Percentiles rank a stretch among this genome's conserved stretches.
Evolutionary conservation across 2,329 filamentous ascomycete species (phyloP).

Genomic region (Colletotrichum neosansevieriae): DNA sequence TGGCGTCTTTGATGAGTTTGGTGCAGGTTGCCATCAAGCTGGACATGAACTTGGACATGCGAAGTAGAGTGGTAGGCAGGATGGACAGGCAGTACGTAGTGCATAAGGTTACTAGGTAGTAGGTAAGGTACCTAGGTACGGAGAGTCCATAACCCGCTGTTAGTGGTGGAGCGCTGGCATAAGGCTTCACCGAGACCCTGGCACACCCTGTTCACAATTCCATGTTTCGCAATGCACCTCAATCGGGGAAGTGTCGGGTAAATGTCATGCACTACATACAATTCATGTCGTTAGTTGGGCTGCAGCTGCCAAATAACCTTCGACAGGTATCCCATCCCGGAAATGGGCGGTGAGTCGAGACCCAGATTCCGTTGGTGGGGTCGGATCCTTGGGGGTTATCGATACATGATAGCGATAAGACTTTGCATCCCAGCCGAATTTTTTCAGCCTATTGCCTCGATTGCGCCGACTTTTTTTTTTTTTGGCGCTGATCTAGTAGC

Average conservation of each 20-base stretch:
- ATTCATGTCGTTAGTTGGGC: constrained; percentile 10
- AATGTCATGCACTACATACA: constrained; percentile 20
- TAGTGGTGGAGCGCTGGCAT: constrained; percentile 40
- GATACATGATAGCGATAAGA: constrained; percentile 40
- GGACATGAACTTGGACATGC: constrained; percentile 30
- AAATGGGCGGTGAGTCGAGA: constrained; percentile 13
- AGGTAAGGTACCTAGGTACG: constrained; percentile 28
- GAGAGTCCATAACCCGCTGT: constrained; percentile 33
- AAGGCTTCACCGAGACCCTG: constrained; percentile 35
- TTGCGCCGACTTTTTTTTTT: constrained; percentile 11
- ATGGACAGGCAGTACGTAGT: constrained; percentile 15
- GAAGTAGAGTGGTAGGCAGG: neutral
- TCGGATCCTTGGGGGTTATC: constrained; percentile 30
- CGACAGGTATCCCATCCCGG: constrained; percentile 19
- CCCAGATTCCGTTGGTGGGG: constrained; percentile 21
- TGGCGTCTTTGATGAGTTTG: constrained; percentile 31
- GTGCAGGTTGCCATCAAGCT: constrained; percentile 37
- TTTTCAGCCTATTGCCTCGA: constrained; percentile 21
- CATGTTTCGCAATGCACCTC: constrained; percentile 40
- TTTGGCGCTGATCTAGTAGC: constrained; percentile 22
- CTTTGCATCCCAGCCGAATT: constrained; percentile 21
- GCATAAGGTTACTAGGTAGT: constrained; percentile 15
- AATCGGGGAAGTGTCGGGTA: constrained; percentile 37
- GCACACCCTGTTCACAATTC: constrained; percentile 34
- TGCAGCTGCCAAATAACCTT: neutral